A percentile compares a stretch with the other conserved stretches of the same genome.
These are phyloP conservation scores for Neurospora cerealis DNA, from an alignment of 495 filamentous ascomycete genomes.

Conservation along the genomic window DNA sequence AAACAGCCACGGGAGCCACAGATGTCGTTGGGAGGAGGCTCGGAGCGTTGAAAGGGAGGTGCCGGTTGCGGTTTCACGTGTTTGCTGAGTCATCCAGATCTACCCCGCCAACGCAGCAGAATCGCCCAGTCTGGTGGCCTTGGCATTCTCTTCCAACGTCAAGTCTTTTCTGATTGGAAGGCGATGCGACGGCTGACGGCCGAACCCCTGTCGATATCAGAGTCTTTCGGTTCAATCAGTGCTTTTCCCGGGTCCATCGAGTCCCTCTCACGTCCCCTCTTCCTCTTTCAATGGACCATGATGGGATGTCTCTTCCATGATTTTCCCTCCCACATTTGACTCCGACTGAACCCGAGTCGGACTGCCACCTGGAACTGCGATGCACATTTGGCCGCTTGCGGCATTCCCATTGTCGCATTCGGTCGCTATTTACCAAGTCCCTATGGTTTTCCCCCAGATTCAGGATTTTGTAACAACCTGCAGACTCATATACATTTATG, in stretches of 20 bases:
- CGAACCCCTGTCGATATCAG: constrained; percentile 15
- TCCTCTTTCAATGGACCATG: not conserved
- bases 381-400: not conserved
- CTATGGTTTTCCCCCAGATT: not conserved
- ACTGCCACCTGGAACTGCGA: not conserved
- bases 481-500: not conserved
- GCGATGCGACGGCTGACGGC: constrained; percentile 1
- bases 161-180: constrained; percentile 18
- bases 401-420: not conserved
- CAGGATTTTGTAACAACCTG: not conserved
- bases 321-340: not conserved
- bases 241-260: not conserved
- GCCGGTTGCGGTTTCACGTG: constrained; percentile 7
- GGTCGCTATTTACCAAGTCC: not conserved
- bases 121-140: constrained; percentile 5
- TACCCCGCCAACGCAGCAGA: constrained; percentile 4
- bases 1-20: constrained; percentile 7
- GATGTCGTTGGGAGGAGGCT: constrained; percentile 4
- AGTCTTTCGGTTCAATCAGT: not conserved
- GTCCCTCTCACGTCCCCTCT: not conserved
- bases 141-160: constrained; percentile 13
- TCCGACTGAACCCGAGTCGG: not conserved
- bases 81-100: constrained; percentile 9
- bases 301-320: not conserved
- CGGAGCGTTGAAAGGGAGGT: not conserved